Conservation (phyloP, 2,329 filamentous ascomycete species). For the Cadophora gregata region DNA sequence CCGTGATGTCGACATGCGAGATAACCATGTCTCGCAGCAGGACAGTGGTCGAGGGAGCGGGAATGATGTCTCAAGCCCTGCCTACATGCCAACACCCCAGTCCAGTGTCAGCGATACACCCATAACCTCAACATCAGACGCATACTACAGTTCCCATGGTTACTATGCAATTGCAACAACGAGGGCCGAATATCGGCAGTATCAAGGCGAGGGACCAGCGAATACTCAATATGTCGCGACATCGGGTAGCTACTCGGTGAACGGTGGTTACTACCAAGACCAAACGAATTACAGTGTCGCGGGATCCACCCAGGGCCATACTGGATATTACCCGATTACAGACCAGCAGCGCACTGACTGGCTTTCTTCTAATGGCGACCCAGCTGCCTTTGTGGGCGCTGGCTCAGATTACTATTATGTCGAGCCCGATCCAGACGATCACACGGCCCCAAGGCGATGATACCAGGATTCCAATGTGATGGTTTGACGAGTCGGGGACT, state of each 20-base stretch:
- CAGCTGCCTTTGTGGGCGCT: constrained; percentile 31
- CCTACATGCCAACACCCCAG: constrained; percentile 27
- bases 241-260: constrained; percentile 18
- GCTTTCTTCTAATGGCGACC: constrained; percentile 30
- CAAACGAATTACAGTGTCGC: constrained; percentile 25
- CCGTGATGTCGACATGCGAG: constrained; percentile 24
- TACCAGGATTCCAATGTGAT: not conserved
- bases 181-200: constrained; percentile 26
- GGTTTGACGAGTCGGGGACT: constrained; percentile 12
- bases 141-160: constrained; percentile 18
- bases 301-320: constrained; percentile 8
- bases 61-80: constrained; percentile 8
- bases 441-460: constrained; percentile 9
- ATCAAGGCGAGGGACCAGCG: constrained; percentile 15
- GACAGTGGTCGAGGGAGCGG: constrained; percentile 1
- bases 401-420: constrained; percentile 32
- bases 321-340: constrained; percentile 28
- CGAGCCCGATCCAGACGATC: constrained; percentile 25
- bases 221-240: constrained; percentile 22
- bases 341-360: constrained; percentile 24
- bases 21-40: constrained; percentile 8
- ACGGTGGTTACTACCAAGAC: constrained; percentile 29
- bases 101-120: constrained; percentile 18
- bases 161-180: constrained; percentile 25
- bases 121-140: constrained; percentile 23